Base-by-base conservation (phyloP, 192 early-diverging fungal genomes). In the Coemansia sp. region DNA sequence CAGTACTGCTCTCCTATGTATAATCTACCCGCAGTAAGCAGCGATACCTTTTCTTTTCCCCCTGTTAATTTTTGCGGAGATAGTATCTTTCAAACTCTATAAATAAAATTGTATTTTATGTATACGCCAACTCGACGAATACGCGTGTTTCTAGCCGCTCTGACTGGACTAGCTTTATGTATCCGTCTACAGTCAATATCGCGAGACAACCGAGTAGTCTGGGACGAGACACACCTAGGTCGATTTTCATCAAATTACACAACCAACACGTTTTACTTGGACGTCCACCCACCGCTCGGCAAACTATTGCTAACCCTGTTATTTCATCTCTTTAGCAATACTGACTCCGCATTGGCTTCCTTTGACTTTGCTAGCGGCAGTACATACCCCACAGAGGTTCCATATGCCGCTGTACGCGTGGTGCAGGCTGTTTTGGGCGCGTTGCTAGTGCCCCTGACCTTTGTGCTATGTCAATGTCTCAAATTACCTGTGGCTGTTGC, bases 161-260 rank as follows among this genome's bases (percentile, higher is more conserved):
- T 77, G 20, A 66, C 71, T 4, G 43, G 6, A 10, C 1, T 71
- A 20, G 64, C 72, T 0, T 41, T 79, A 16, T 34, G 38, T 20
- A 31, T 68, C 38, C 72, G 79, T 29, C 83, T 88, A 66, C 82
- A 87, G 73, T 66, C 84, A 42, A 88, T 93, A 55, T 79, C 76
- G 44, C 57, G 67, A 8, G 85, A 90, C 15, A 66, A 82, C 61
- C 66, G 85, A 47, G 91, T 93, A 12, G 86, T 90, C 38, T 93
- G 91, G 91, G 96, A 99, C 79, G 97, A 98, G 76, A 95, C 96
- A 7, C 96, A 98, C 65, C 98, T 98, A 86, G 96, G 96, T 64
- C 94, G 95, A 85, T 99, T 99, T 79, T 96, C 91, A 22, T 91
- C 91, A 27, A 87, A 93, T 75, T 99, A 99, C 81, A 77, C 97